Evolutionary conservation across 768 basidiomycete genomes (phyloP).

Genomic region (Amanita molliuscula): DNA sequence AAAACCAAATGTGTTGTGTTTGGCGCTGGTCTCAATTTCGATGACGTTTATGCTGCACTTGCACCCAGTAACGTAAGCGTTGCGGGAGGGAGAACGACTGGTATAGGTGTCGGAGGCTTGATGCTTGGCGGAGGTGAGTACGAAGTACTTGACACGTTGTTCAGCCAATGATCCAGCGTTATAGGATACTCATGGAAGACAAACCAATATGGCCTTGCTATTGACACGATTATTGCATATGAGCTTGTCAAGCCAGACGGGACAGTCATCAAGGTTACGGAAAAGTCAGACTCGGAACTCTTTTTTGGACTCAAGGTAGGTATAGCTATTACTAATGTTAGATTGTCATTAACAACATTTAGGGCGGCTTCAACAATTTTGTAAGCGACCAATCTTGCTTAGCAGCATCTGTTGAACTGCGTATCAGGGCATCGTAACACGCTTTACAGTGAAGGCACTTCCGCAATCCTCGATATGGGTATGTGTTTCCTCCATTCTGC

Average conservation of each 20-base stretch:
- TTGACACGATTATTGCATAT: constrained; percentile 40
- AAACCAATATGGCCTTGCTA: constrained; percentile 2
- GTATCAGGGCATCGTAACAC: constrained; percentile 46
- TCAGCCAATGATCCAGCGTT: constrained; percentile 20
- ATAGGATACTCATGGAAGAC: constrained; percentile 48
- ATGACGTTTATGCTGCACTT: constrained; percentile 37
- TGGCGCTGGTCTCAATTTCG: constrained; percentile 34
- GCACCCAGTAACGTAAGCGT: constrained; percentile 29
- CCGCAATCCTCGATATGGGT: constrained; percentile 56
- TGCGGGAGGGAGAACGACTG: constrained; percentile 37
- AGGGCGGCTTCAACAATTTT: constrained; percentile 61
- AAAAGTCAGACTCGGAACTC: constrained; percentile 22
- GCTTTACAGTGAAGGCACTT: constrained; percentile 41
- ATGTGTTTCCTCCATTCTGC: constrained; percentile 34
- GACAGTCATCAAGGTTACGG: constrained; percentile 24
- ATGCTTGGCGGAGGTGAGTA: constrained; percentile 36
- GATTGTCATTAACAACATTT: constrained; percentile 17
- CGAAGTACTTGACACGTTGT: constrained; percentile 24
- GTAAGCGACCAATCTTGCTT: constrained; percentile 20
- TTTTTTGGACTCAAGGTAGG: constrained; percentile 33
- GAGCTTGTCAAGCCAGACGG: constrained; percentile 53
- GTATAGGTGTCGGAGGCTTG: constrained; percentile 38
- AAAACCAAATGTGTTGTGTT: constrained; percentile 18
- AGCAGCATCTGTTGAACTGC: neutral
- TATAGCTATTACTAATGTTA: constrained; percentile 16